Evolutionary conservation across 805 yeast genomes (phyloP).

Genomic region (Komagataella mondaviorum): DNA sequence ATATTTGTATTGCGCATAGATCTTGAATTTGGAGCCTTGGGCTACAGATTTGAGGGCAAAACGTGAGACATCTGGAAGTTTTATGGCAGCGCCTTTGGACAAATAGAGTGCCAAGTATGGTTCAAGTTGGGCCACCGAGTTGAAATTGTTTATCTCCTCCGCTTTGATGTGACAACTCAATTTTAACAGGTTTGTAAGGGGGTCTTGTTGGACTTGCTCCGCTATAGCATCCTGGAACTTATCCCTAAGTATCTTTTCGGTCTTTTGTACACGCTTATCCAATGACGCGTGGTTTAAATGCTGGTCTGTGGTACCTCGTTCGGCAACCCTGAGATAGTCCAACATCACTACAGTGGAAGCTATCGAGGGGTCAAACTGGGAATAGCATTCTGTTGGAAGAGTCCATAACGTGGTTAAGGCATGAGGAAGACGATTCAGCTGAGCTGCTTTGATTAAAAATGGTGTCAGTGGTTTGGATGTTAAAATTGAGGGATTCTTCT

Average conservation of each 20-base stretch:
- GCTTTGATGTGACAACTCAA: neutral
- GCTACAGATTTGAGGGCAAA: neutral
- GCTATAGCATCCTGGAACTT: neutral
- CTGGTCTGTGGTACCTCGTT: neutral
- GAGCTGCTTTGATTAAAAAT: slow-evolving; percentile 1
- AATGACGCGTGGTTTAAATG: neutral
- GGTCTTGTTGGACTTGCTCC: neutral
- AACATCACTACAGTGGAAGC: neutral
- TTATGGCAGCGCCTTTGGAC: neutral
- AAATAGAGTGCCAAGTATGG: neutral
- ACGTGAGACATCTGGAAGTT: neutral
- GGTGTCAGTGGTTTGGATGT: neutral
- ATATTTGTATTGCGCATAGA: neutral
- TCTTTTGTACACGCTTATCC: neutral
- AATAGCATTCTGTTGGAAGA: neutral
- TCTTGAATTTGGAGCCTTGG: neutral
- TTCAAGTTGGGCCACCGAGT: neutral
- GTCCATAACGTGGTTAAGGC: slow-evolving; percentile 1
- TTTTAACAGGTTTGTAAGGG: neutral
- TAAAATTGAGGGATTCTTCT: neutral
- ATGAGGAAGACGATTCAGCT: slow-evolving; percentile 2
- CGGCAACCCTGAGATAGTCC: neutral
- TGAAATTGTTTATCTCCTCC: neutral
- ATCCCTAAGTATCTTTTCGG: neutral
- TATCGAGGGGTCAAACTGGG: neutral